These are phyloP conservation scores for Fragosphaeria purpurea DNA, from an alignment of 2,329 filamentous ascomycete species.

Conservation along the genomic window DNA sequence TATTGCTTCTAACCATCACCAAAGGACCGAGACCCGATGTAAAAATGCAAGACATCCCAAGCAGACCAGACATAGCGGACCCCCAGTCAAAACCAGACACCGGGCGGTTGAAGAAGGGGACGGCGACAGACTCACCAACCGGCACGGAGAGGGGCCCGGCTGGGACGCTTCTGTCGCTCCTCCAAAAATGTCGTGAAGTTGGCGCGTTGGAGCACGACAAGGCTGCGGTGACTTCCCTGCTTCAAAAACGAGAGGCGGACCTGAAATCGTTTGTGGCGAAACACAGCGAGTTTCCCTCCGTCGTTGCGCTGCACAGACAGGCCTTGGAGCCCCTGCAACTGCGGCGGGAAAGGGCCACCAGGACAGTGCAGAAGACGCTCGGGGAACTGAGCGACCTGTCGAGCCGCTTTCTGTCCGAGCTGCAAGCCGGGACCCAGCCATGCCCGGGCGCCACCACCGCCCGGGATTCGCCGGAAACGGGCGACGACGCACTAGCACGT, in stretches of 20 bases:
- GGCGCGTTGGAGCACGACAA: slow-evolving; percentile 1
- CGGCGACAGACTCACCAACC: too few species aligned
- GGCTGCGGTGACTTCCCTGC: neutral
- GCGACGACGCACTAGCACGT: too few species aligned
- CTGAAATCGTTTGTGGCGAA: neutral
- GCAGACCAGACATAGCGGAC: neutral
- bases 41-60: neutral
- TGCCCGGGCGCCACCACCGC: neutral
- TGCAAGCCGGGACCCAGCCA: neutral
- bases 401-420: neutral
- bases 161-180: neutral
- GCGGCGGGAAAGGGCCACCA: neutral
- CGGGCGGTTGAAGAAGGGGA: too few species aligned
- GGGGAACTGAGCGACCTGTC: neutral
- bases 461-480: too few species aligned
- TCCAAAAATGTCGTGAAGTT: slow-evolving; percentile 2
- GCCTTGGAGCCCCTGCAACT: neutral
- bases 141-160: too few species aligned
- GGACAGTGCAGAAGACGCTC: neutral
- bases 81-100: neutral
- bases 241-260: slow-evolving; percentile 1
- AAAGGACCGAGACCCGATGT: too few species aligned
- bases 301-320: neutral
- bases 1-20: too few species aligned
- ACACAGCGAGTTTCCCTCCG: slow-evolving; percentile 9